Base-by-base conservation (phyloP, 2,329 filamentous ascomycete species). In the Trichoderma sp. region DNA sequence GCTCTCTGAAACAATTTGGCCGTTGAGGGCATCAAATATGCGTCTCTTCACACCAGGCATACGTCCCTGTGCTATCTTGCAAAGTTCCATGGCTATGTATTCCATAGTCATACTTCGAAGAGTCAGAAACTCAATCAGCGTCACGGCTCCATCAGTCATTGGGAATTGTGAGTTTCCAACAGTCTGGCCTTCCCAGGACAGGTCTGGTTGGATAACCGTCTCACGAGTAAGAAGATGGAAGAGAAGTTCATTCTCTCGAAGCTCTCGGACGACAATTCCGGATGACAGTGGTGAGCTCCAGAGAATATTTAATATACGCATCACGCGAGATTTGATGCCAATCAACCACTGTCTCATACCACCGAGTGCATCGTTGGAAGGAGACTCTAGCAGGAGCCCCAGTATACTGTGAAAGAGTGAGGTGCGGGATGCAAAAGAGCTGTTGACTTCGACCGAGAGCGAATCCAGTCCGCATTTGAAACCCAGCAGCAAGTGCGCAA, bases 401-500 rank as follows among this genome's bases (percentile, higher is more conserved):
- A 97, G 83, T 64, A 98, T 87, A 11, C 89, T 88, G 82, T 99
- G 95, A 78, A 99, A 94, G 15, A 99, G 84, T 0, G 96, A 95
- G 24, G 87, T 87, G 15, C 90, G 88, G 18, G 88, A 85, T 14
- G 90, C 88, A 80, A 97, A 97, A 3, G 92, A 82, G 62, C 94
- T 88, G 32, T 90, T 88, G 1, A 89, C 83, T 65, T 92, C 87
- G 36, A 96, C 84, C 28, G 89, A 89, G 3, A 98, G 84, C 11
- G 87, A 87, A 74, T 90, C 91, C 43, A 91, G 88, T 57, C 90
- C 89, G 77, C 94, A 97, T 71, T 88, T 88, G 80, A 99, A 98
- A 0, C 96, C 96, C 6, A 99, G 89, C 2, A 99, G 85, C 60
- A 97, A 86, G 80, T 99, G 97, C 0, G 95, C 96, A 75, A 99